Conservation (phyloP, 441 rosid genomes). For the Pelargonium australe region DNA sequence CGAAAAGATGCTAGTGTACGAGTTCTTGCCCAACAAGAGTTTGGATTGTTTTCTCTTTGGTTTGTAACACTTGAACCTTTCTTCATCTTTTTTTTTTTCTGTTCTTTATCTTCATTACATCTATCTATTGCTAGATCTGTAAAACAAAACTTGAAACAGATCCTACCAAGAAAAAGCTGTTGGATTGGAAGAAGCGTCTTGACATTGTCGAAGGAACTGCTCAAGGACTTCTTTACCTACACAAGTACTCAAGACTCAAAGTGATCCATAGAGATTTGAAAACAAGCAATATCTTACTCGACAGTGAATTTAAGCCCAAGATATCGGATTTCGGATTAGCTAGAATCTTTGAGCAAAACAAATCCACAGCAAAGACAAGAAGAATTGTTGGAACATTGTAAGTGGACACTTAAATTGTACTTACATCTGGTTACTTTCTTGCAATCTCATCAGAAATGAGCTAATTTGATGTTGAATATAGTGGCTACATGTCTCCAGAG, state of each 20-base stretch:
- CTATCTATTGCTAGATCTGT: not conserved
- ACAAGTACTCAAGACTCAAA: not conserved
- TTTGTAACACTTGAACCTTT: not conserved
- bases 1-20: not conserved
- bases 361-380: not conserved
- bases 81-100: not conserved
- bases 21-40: constrained; percentile 6
- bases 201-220: not conserved
- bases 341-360: not conserved
- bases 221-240: not conserved
- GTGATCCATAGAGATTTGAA: not conserved
- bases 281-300: not conserved
- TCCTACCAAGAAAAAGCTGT: not conserved
- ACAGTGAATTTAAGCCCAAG: not conserved
- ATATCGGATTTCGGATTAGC: not conserved
- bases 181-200: constrained; percentile 8
- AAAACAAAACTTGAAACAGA: not conserved
- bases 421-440: not conserved
- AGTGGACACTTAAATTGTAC: not conserved
- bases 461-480: not conserved
- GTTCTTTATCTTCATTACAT: not conserved
- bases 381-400: not conserved
- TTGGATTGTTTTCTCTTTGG: constrained; percentile 7
- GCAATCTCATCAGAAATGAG: not conserved
- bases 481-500: not conserved